A percentile compares a stretch with the other conserved stretches of the same genome.
Evolutionary conservation across 306 rosid species (phyloP).

Genomic region (Vigna unguiculata): DNA sequence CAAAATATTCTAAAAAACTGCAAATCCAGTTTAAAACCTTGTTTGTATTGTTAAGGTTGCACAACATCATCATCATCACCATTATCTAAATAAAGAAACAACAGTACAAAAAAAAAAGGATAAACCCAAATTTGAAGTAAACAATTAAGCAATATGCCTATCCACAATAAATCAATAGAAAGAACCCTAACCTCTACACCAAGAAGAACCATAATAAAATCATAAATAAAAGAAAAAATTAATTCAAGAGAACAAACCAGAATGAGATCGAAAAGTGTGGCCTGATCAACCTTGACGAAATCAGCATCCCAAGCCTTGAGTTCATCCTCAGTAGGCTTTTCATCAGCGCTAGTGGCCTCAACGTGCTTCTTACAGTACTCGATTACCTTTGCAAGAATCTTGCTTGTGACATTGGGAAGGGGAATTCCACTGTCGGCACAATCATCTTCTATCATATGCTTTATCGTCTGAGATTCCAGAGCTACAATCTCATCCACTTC

Average conservation of each 20-base stretch:
- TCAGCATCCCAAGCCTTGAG: slow-evolving; percentile 73
- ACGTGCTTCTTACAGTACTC: slow-evolving; percentile 83
- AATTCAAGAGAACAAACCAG: slow-evolving; percentile 46
- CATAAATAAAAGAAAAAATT: background rate
- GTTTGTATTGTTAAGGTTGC: too few relatives aligned
- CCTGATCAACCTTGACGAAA: slow-evolving; percentile 78
- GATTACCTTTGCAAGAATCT: slow-evolving; percentile 80
- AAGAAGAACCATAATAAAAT: background rate
- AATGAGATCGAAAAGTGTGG: slow-evolving; percentile 80
- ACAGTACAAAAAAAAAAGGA: too few relatives aligned
- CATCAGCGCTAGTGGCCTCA: slow-evolving; percentile 50
- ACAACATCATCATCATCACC: too few relatives aligned
- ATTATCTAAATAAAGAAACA: too few relatives aligned
- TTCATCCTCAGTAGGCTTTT: slow-evolving; percentile 58
- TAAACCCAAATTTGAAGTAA: too few relatives aligned
- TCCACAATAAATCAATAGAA: background rate
- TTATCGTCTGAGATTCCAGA: slow-evolving; percentile 75
- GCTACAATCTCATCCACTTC: slow-evolving; percentile 81
- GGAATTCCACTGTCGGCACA: slow-evolving; percentile 77
- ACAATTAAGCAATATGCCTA: too few relatives aligned
- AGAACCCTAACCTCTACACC: background rate
- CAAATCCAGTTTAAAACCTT: too few relatives aligned
- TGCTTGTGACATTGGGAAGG: slow-evolving; percentile 76
- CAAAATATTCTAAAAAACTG: too few relatives aligned
- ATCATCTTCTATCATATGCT: slow-evolving; percentile 76